Evolutionary conservation across 106 monocot genomes (phyloP), one percentile per base, ranked within the genome.

Genomic region (Phalaenopsis aphrodite): DNA sequence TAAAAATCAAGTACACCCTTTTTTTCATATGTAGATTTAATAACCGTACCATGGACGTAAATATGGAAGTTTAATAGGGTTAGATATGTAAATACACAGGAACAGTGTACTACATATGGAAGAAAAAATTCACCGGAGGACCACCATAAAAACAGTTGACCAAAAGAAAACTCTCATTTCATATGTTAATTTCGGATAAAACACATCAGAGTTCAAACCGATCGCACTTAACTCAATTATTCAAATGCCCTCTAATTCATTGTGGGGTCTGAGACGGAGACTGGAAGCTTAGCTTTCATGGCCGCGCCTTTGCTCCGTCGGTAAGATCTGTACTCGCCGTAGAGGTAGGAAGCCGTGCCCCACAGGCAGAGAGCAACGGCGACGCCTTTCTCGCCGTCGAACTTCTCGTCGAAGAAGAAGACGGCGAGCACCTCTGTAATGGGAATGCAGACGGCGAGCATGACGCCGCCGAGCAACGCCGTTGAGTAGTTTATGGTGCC

Each of bases 291-390:
- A 74, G 12, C 7, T 39, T 74, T 0, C 19, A 19, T 74, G 5
- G 74, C 74, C 0, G 11, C 36, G 43, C 43, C 19, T 74, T 74
- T 74, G 43, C 42, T 45, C 6, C 16, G 41, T 15, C 16, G 42
- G 36, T 74, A 42, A 4, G 30, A 42, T n/a, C 61, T 83, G 24
- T 77, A 72, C 83, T 91, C 91, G 1, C 91, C 91, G 19, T 91
- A 91, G 74, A 85, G 83, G 36, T 91, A 91, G 1, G 91, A 91
- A 47, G 77, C 79, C 7, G 85, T 84, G 10, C 91, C 91, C 88
- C 91, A 91, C 0, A 91, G 41, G 2, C 86, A 83, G 56, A 91
- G 87, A 0, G 56, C 77, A 14, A 77, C 48, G 48, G 48, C 48
- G 77, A 77, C 77, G 5, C 77, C 77, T 15, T 77, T 77, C 52